Conservation (phyloP, 208 protist genomes). For the Acanthamoeba divionensis region DNA sequence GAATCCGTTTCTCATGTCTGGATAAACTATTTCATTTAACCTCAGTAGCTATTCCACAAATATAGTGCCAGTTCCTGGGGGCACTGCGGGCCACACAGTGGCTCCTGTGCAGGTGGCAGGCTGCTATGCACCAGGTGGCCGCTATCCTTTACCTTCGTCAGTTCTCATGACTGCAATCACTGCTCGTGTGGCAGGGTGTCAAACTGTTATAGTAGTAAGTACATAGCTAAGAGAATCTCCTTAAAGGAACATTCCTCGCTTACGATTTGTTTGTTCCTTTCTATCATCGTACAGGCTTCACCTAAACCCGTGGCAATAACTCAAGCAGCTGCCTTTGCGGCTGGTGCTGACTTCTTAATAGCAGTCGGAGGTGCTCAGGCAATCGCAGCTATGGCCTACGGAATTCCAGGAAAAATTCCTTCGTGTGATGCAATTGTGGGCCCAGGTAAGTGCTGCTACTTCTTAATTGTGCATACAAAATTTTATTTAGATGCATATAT, state of each 20-base stretch:
- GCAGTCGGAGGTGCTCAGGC: constrained; percentile 79
- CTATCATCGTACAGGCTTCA: constrained; percentile 65
- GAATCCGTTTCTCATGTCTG: no score
- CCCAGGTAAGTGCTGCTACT: constrained; percentile 44
- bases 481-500: no score
- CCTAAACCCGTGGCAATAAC: constrained; percentile 65
- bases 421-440: constrained; percentile 77
- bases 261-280: not conserved
- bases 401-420: constrained; percentile 68
- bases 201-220: constrained; percentile 24
- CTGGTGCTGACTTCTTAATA: constrained; percentile 67
- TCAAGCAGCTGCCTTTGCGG: constrained; percentile 73
- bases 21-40: no score
- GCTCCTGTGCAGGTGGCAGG: constrained; percentile 69
- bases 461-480: not conserved
- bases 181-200: constrained; percentile 75
- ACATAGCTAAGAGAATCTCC: not conserved
- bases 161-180: constrained; percentile 82
- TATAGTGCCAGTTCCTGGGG: constrained; percentile 69
- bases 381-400: constrained; percentile 79
- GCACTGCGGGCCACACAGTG: constrained; percentile 69
- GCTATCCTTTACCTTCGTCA: constrained; percentile 79
- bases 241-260: not conserved
- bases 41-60: no score
- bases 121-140: constrained; percentile 76